A percentile compares a stretch with the other conserved stretches of the same genome.
Conservation (phyloP, 805 yeast species). For the Wickerhamiella cacticola region DNA sequence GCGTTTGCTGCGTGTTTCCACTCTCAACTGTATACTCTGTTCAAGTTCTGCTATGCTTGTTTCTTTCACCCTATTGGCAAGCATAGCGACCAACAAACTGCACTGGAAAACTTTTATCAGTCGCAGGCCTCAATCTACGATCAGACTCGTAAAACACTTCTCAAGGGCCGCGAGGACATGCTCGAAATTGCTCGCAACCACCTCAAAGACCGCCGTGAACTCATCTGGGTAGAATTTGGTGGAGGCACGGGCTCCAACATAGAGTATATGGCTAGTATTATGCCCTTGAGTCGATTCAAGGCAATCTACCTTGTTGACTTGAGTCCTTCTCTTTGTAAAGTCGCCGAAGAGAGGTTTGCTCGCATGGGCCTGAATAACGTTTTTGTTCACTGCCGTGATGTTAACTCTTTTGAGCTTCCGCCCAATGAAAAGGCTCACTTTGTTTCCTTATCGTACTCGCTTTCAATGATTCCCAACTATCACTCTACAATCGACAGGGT, state of each 20-base stretch:
- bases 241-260: slow-evolving; percentile 82
- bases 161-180: slow-evolving; percentile 61
- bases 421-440: slow-evolving; percentile 42
- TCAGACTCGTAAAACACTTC: slow-evolving; percentile 49
- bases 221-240: slow-evolving; percentile 40
- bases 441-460: slow-evolving; percentile 65
- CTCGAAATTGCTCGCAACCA: slow-evolving; percentile 48
- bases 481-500: slow-evolving; percentile 69
- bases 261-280: slow-evolving; percentile 54
- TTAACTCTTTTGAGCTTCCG: slow-evolving; percentile 52
- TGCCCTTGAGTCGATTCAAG: slow-evolving; percentile 41
- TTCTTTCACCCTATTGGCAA: slow-evolving; percentile 47
- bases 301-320: slow-evolving; percentile 64
- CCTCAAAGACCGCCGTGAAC: slow-evolving; percentile 30
- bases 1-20: slow-evolving; percentile 4
- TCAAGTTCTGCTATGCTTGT: slow-evolving; percentile 38
- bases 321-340: slow-evolving; percentile 62
- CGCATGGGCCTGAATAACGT: slow-evolving; percentile 46
- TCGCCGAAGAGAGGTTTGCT: slow-evolving; percentile 50
- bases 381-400: slow-evolving; percentile 59
- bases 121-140: slow-evolving; percentile 72
- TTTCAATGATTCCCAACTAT: slow-evolving; percentile 77
- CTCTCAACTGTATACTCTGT: slow-evolving; percentile 3
- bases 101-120: slow-evolving; percentile 58
- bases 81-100: slow-evolving; percentile 41